Evolutionary conservation across 768 basidiomycete genomes (phyloP).

Genomic region (Terana coerulea): DNA sequence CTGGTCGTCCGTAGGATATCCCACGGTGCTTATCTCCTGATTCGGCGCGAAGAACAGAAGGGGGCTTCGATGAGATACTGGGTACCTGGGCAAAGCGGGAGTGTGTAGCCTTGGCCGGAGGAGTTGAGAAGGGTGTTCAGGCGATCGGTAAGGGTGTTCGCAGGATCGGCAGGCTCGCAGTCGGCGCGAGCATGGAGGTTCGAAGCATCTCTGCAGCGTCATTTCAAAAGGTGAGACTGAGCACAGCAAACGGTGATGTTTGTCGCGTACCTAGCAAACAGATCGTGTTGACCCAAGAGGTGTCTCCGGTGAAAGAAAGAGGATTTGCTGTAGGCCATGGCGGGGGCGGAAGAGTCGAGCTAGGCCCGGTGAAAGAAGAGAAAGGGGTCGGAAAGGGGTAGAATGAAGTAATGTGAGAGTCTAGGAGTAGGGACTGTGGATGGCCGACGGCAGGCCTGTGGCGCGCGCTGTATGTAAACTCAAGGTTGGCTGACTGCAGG

Average conservation of each 20-base stretch:
- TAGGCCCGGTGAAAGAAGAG: background rate
- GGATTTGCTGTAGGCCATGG: conserved; percentile 4
- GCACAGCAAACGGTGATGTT: background rate
- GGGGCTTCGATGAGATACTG: conserved; percentile 65
- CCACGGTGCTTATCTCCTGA: conserved; percentile 80
- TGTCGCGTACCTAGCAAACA: conserved; percentile 12
- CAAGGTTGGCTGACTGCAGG: conserved; percentile 1
- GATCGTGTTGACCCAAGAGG: background rate
- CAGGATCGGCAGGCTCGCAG: conserved; percentile 47
- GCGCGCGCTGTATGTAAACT: background rate
- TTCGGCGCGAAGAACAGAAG: conserved; percentile 59
- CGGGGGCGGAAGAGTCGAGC: background rate
- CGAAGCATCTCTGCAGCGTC: conserved; percentile 2
- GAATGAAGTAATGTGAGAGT: background rate
- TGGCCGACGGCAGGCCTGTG: conserved; percentile 1
- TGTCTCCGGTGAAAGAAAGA: conserved; percentile 10
- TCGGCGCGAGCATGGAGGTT: conserved; percentile 18
- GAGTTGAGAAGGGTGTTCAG: conserved; percentile 62
- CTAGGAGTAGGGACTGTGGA: conserved; percentile 5
- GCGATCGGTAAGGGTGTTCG: conserved; percentile 58
- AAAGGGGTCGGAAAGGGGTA: background rate
- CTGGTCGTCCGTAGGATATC: conserved; percentile 64
- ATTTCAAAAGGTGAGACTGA: background rate
- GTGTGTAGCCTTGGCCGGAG: conserved; percentile 61
- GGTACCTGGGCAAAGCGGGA: conserved; percentile 61